phyloP scores from a whole-genome alignment of 1,284 basidiomycete genomes.

The Moesziomyces antarcticus region DNA sequence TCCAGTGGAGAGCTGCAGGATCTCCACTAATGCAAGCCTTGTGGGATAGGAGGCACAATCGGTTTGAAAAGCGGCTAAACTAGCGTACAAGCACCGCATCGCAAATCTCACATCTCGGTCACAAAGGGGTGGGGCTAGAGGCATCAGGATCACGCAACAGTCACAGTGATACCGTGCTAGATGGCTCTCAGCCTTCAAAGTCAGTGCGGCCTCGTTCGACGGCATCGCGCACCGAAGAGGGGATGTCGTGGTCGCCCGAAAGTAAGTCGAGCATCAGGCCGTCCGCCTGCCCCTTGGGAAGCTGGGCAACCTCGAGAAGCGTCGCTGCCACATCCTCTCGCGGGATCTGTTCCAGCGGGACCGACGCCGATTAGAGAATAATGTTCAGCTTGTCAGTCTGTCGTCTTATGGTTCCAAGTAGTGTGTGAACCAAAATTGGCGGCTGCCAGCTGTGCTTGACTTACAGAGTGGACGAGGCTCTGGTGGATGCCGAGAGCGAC shows the following conservation, averaged over 20 bases:
- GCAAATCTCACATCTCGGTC: too few relatives aligned
- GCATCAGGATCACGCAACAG: neutral
- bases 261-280: constrained; percentile 76
- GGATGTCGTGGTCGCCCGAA: constrained; percentile 73
- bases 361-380: neutral
- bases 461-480: constrained; percentile 35
- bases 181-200: constrained; percentile 39
- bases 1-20: too few relatives aligned
- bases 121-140: too few relatives aligned
- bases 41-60: too few relatives aligned
- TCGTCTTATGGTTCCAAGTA: too few relatives aligned
- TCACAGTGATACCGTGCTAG: too few relatives aligned
- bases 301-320: constrained; percentile 72
- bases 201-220: constrained; percentile 73
- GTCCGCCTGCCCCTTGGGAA: constrained; percentile 72
- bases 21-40: too few relatives aligned
- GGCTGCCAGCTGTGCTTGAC: neutral
- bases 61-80: too few relatives aligned
- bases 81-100: too few relatives aligned
- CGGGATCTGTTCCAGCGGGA: constrained; percentile 13
- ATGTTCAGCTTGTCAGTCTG: constrained; percentile 42
- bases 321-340: constrained; percentile 76
- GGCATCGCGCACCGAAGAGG: constrained; percentile 71
- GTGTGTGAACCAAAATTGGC: too few relatives aligned
- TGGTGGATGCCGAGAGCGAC: constrained; percentile 46